Evolutionary conservation across 148 eudicot species (phyloP), one percentile per base, ranked within the genome.

Genomic region (Spergularia marina): DNA sequence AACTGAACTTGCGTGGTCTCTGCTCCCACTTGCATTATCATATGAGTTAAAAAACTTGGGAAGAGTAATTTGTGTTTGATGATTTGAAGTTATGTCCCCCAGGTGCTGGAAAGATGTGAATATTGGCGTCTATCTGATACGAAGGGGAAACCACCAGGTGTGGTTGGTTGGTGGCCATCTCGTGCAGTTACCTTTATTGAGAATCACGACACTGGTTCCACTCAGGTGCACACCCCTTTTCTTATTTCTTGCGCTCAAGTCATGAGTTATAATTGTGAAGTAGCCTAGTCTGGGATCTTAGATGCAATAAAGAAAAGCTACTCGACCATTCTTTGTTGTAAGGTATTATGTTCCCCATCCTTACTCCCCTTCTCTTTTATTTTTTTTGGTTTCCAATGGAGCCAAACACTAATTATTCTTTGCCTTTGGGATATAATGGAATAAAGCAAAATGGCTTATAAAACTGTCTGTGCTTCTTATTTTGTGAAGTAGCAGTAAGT

Each of bases 81-180:
- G 20, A 59, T 67, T 20, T 25, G 13, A 41, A 23, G 52, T 65
- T 70, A 53, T 76, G 58, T 73, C 17, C 13, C 13, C 12, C 68
- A 96, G 99, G 94, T 85, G 51, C 83, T 96, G 74, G 97, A 88
- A 39, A 83, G 85, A 85, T 88, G 98, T 84, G 95, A 96, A 84
- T 96, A 96, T 82, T 96, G 99, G 99, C 87, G 99, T 79, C 77
- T 96, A 82, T 83, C 87, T 13, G 99, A 96, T 83, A 74, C 84
- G 73, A 92, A 91, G 62, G 97, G 99, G 66, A 92, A 89, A 81
- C 99, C 98, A 70, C 99, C 99, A n/a, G 99, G 99, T 25, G 99
- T 92, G 66, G 78, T 96, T 69, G 99, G 99, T 49, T 96, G 99
- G 99, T 96, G 99, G 99, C 98, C 99, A 11, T 96, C 99, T 52